Evolutionary conservation across 2,329 filamentous ascomycete species (phyloP).

Genomic region (Diplocarpon rosae): DNA sequence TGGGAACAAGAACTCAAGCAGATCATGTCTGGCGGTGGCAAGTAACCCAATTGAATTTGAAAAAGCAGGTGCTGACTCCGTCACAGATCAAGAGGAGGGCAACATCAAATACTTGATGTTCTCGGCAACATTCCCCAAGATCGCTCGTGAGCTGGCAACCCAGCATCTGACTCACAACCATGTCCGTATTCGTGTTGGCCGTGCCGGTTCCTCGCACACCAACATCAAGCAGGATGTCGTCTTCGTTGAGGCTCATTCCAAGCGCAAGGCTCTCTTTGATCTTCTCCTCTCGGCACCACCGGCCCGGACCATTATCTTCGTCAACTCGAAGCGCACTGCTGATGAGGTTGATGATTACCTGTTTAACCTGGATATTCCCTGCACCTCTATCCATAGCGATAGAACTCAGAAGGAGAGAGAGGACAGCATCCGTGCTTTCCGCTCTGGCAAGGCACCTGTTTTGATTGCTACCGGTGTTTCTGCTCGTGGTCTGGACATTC

Average conservation of each 20-base stretch:
- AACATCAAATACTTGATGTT: slow-evolving; percentile 70
- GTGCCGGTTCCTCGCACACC: slow-evolving; percentile 67
- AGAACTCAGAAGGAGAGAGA: slow-evolving; percentile 87
- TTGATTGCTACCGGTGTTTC: slow-evolving; percentile 78
- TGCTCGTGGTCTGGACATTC: slow-evolving; percentile 80
- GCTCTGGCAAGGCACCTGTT: slow-evolving; percentile 62
- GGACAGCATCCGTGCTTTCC: slow-evolving; percentile 80
- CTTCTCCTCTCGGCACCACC: slow-evolving; percentile 61
- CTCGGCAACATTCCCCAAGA: slow-evolving; percentile 85
- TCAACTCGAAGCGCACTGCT: slow-evolving; percentile 66
- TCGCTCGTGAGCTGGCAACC: slow-evolving; percentile 63
- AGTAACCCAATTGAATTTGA: slow-evolving; percentile 26
- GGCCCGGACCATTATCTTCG: slow-evolving; percentile 77
- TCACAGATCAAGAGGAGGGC: slow-evolving; percentile 63
- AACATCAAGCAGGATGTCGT: slow-evolving; percentile 77
- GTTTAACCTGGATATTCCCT: slow-evolving; percentile 68
- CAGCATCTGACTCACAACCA: slow-evolving; percentile 64
- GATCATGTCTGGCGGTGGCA: slow-evolving; percentile 74
- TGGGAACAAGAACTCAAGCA: slow-evolving; percentile 68
- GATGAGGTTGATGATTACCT: slow-evolving; percentile 83
- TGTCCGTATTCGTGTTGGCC: slow-evolving; percentile 75
- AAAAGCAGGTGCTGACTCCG: slow-evolving; percentile 9
- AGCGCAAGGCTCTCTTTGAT: slow-evolving; percentile 61
- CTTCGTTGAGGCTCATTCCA: slow-evolving; percentile 51
- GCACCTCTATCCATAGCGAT: slow-evolving; percentile 78